Percentiles rank a stretch among this genome's conserved stretches.
These are phyloP conservation scores for Hypoxylon sp. DNA, from an alignment of 2,329 filamentous ascomycete genomes.

Conservation along the genomic window DNA sequence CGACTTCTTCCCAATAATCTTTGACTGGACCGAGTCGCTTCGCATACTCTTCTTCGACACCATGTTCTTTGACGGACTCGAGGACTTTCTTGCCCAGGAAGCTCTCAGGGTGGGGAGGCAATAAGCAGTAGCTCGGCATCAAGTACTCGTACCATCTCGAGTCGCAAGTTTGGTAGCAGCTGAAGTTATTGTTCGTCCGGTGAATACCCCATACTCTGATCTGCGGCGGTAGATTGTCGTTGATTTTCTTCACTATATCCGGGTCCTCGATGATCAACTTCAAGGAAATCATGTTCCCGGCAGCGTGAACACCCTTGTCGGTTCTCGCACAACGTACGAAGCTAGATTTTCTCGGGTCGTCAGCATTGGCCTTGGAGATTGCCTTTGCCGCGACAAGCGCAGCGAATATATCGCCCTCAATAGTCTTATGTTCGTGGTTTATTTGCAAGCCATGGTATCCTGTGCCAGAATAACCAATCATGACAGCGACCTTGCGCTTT, in stretches of 20 bases:
- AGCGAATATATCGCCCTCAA: constrained; percentile 94
- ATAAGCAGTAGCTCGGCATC: constrained; percentile 90
- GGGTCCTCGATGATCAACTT: constrained; percentile 96
- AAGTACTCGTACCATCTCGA: constrained; percentile 98
- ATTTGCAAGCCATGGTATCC: constrained; percentile 99
- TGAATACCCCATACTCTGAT: constrained; percentile 97
- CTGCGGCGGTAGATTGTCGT: constrained; percentile 84
- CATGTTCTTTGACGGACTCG: constrained; percentile 81
- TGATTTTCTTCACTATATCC: constrained; percentile 91
- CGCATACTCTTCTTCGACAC: constrained; percentile 77
- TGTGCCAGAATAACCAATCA: constrained; percentile 95
- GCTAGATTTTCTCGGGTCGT: constrained; percentile 96
- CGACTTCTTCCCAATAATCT: constrained; percentile 85
- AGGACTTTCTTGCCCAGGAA: constrained; percentile 87
- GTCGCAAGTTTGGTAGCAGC: constrained; percentile 94
- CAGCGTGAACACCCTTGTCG: constrained; percentile 97
- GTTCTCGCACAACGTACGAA: constrained; percentile 94
- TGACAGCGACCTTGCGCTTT: constrained; percentile 95
- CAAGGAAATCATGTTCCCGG: constrained; percentile 93
- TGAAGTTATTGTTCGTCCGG: constrained; percentile 90
- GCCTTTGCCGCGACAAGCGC: constrained; percentile 93
- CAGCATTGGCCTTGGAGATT: constrained; percentile 96
- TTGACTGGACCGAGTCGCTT: constrained; percentile 82
- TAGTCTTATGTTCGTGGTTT: constrained; percentile 85
- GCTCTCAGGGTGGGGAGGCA: constrained; percentile 91